A percentile compares a stretch with the other conserved stretches of the same genome.
Conservation (phyloP, 371 early-diverging fungal species). For the Blastocladiella emersonii region DNA sequence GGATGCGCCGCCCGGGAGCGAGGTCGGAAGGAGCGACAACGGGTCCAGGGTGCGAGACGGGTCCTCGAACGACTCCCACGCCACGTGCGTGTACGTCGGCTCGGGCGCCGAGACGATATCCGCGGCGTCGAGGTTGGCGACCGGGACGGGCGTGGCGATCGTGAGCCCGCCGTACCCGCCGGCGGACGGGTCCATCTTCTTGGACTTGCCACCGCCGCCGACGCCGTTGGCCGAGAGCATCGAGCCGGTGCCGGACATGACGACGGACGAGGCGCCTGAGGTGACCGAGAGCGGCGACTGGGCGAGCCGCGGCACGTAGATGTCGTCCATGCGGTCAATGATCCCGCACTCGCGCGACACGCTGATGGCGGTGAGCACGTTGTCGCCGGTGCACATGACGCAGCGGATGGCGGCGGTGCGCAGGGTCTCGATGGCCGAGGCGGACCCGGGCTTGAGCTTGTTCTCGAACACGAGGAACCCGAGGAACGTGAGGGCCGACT, state of each 20-base stretch:
- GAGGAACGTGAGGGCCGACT: conserved; percentile 72
- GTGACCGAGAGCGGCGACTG: background rate
- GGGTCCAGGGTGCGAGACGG: background rate
- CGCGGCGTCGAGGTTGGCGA: no score
- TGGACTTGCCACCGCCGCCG: no score
- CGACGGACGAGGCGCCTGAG: no score
- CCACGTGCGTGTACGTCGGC: background rate
- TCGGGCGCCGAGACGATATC: background rate
- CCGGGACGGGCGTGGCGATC: no score
- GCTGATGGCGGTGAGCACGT: conserved; percentile 92
- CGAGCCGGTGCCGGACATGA: no score
- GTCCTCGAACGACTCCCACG: conserved; percentile 5
- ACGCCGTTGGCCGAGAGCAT: no score
- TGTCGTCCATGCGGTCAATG: conserved; percentile 32
- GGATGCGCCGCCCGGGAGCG: no score
- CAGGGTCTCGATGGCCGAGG: conserved; percentile 66
- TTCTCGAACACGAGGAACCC: conserved; percentile 98
- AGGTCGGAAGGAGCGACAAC: background rate
- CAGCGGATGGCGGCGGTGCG: conserved; percentile 77
- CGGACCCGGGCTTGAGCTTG: conserved; percentile 84
- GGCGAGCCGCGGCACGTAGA: conserved; percentile 27
- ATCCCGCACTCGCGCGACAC: conserved; percentile 87
- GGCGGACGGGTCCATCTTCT: no score
- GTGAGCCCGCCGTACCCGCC: no score
- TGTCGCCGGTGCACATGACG: conserved; percentile 99